phyloP scores from a whole-genome alignment of 1,284 basidiomycete genomes.

The Apiotrichum siamense region DNA sequence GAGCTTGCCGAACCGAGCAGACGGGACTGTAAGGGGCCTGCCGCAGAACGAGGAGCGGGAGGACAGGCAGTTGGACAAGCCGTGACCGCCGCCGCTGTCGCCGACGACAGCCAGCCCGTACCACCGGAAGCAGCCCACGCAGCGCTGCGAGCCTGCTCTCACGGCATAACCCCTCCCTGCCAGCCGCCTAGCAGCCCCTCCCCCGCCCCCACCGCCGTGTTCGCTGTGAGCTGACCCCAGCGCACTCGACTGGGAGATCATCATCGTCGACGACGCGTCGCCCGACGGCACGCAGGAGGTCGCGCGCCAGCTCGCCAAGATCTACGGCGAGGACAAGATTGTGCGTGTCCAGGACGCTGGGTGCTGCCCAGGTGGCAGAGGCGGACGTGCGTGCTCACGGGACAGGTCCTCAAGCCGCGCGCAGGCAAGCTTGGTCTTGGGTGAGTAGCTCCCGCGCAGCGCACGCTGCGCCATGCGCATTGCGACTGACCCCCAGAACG shows the following conservation, averaged over 20 bases:
- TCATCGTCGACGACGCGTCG: constrained; percentile 84
- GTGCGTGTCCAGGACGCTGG: constrained; percentile 56
- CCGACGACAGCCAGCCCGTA: too few species aligned
- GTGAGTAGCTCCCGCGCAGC: constrained; percentile 51
- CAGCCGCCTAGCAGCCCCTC: neutral
- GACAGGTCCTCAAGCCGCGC: constrained; percentile 70
- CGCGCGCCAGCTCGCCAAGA: constrained; percentile 64
- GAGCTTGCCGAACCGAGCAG: constrained; percentile 29
- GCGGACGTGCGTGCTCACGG: neutral
- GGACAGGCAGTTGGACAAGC: too few species aligned
- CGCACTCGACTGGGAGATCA: constrained; percentile 68
- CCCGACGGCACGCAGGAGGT: constrained; percentile 88
- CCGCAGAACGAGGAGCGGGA: too few species aligned
- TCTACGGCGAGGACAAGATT: constrained; percentile 78
- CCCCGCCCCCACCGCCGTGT: neutral
- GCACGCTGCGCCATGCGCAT: neutral
- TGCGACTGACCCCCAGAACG: constrained; percentile 47
- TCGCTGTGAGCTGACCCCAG: constrained; percentile 36
- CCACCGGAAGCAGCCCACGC: too few species aligned
- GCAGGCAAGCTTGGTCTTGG: constrained; percentile 83
- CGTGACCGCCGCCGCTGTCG: too few species aligned
- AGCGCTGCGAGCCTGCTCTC: too few species aligned
- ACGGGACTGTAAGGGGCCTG: neutral
- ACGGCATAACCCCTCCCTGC: too few species aligned
- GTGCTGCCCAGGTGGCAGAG: neutral